Conservation (phyloP, 352 stramenopile genomes). For the Phytophthora idaei region DNA sequence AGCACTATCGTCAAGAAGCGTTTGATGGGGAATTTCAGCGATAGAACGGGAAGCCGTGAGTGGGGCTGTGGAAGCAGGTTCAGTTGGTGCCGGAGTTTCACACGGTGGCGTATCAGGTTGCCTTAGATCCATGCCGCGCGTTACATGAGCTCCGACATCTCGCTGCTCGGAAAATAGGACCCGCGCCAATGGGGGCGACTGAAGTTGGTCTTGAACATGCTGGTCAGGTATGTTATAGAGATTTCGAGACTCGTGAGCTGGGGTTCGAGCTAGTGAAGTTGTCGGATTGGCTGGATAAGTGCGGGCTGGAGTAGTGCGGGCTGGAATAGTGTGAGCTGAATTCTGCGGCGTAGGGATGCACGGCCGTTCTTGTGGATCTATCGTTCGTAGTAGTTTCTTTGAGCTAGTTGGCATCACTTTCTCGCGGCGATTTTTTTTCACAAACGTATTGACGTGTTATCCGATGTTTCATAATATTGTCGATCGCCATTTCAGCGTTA, state of each 20-base stretch:
- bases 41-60: too few relatives aligned
- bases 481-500: too few relatives aligned
- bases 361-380: not conserved
- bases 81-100: not conserved
- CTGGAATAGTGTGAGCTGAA: not conserved
- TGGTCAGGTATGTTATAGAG: not conserved
- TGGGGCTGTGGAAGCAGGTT: not conserved
- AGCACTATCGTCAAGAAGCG: not conserved
- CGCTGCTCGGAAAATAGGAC: not conserved
- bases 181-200: not conserved
- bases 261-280: not conserved
- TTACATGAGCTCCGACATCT: not conserved
- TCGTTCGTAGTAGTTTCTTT: not conserved
- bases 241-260: not conserved
- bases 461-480: not conserved
- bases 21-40: too few relatives aligned
- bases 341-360: not conserved
- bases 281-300: not conserved
- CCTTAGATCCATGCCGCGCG: not conserved
- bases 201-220: not conserved
- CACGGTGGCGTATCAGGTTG: not conserved
- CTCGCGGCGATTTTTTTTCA: not conserved
- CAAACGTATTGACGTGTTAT: not conserved
- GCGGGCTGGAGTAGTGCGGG: not conserved
- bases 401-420: conserved; percentile 1